Evolutionary conservation across 1,139 yeast species (phyloP), one percentile per base, ranked within the genome.

Genomic region (Yamadazyma trypodendri): DNA sequence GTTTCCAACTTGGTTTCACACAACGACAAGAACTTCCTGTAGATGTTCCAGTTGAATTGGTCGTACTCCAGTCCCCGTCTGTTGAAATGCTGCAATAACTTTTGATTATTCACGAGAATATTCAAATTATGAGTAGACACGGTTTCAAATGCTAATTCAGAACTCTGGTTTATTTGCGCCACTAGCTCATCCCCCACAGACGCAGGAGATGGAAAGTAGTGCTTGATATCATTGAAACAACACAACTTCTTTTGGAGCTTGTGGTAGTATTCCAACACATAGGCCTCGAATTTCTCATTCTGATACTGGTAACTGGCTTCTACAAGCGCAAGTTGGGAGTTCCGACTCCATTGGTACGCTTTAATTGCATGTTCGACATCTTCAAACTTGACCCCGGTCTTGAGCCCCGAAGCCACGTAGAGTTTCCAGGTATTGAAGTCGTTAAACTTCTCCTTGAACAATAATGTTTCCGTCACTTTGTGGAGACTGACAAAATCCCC

Each of bases 361-460:
- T 43, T 24, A 27, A 71, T 51, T 28, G 58, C 48, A 8, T 46
- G 39, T 9, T 50, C 36, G 4, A 68, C 51, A 2, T 58, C 63
- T 1, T 54, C 60, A n/a, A 52, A 39, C 2, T 60, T 42, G 2
- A 41, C 50, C 1, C 52, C 58, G 16, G 70, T 42, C 24, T 68
- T 47, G 9, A 58, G 48, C 0, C 72, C 69, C 1, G 89, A 65
- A 33, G 61, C 56, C 21, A 81, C 67, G 39, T 74, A 60, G 24
- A 62, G 54, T 39, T 70, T 72, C 87, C 86, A 81, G 10, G 82
- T 71, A 45, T 77, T 72, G 60, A 72, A 80, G 52, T 81, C 86
- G 47, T 81, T 79, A 38, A 78, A 71, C 4, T 64, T 57, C 28
- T 68, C 61, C 2, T 61, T 62, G 22, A 71, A 61, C 9, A 80